phyloP scores from a whole-genome alignment of 257 asterid genomes.

The Plantago major region DNA sequence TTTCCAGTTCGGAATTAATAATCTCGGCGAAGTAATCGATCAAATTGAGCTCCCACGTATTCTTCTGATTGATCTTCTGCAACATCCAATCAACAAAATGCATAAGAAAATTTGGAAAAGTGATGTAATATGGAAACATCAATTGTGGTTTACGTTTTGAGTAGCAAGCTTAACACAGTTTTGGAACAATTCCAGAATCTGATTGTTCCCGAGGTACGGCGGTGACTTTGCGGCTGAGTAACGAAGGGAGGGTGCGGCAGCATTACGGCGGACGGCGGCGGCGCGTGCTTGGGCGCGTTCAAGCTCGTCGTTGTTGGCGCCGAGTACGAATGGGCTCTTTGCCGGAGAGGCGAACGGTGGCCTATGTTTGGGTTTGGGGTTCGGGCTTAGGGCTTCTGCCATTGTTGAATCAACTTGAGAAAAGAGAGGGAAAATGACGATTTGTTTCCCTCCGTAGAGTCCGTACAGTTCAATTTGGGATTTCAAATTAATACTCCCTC shows the following conservation, averaged over 20 bases:
- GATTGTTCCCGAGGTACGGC: constrained; percentile 61
- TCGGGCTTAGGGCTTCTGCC: too few relatives aligned
- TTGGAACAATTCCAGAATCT: constrained; percentile 76
- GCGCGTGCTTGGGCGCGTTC: constrained; percentile 98
- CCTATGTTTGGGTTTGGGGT: too few relatives aligned
- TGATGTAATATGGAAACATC: too few relatives aligned
- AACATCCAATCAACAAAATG: constrained; percentile 7
- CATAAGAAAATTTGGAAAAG: background rate
- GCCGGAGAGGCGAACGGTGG: constrained; percentile 3
- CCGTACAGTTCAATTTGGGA: too few relatives aligned
- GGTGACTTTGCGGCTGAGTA: constrained; percentile 31
- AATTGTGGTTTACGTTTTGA: constrained; percentile 52
- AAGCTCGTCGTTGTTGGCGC: constrained; percentile 82
- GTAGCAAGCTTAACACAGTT: constrained; percentile 96
- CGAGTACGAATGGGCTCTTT: constrained; percentile 68
- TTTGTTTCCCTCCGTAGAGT: too few relatives aligned
- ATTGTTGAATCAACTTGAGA: too few relatives aligned
- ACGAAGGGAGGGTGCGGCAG: constrained; percentile 25
- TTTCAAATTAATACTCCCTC: too few relatives aligned
- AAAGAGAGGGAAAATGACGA: too few relatives aligned
- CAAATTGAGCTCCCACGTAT: constrained; percentile 92
- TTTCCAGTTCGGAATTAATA: constrained; percentile 74
- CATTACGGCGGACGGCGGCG: constrained; percentile 80
- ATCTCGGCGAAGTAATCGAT: constrained; percentile 85
- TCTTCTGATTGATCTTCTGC: constrained; percentile 93